Conservation (phyloP, 768 basidiomycete species). For the Termitomyces eurrhizus region DNA sequence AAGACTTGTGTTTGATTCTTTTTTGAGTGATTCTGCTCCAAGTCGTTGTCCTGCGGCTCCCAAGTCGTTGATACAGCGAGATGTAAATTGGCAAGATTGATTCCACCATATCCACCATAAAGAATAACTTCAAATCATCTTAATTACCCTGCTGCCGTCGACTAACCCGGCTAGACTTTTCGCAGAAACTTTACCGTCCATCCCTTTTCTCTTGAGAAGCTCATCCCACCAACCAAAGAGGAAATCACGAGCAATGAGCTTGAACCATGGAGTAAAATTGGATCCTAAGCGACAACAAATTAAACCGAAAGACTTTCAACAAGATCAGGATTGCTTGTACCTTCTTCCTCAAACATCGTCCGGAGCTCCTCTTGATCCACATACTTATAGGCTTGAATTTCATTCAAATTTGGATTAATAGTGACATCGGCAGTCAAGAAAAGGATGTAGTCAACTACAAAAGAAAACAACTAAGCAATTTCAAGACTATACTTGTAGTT, state of each 20-base stretch:
- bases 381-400: constrained; percentile 88
- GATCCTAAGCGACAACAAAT: constrained; percentile 46
- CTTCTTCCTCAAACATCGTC: constrained; percentile 79
- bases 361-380: constrained; percentile 89
- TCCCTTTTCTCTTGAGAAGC: constrained; percentile 58
- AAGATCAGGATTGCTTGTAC: constrained; percentile 37
- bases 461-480: background rate
- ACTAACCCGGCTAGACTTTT: constrained; percentile 61
- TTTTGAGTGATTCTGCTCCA: background rate
- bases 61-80: background rate
- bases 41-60: background rate
- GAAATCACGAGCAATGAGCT: constrained; percentile 94
- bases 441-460: constrained; percentile 92
- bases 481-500: background rate
- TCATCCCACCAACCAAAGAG: constrained; percentile 99
- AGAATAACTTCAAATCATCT: constrained; percentile 27
- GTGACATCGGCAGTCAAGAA: constrained; percentile 89
- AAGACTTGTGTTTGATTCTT: background rate
- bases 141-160: constrained; percentile 70
- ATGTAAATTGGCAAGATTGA: background rate
- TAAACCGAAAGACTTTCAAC: background rate
- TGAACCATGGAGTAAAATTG: constrained; percentile 98
- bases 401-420: constrained; percentile 79
- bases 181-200: constrained; percentile 56
- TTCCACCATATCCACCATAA: background rate